Evolutionary conservation across 306 rosid genomes (phyloP), one percentile per base, ranked within the genome.

Genomic region (Pyrus betulifolia): DNA sequence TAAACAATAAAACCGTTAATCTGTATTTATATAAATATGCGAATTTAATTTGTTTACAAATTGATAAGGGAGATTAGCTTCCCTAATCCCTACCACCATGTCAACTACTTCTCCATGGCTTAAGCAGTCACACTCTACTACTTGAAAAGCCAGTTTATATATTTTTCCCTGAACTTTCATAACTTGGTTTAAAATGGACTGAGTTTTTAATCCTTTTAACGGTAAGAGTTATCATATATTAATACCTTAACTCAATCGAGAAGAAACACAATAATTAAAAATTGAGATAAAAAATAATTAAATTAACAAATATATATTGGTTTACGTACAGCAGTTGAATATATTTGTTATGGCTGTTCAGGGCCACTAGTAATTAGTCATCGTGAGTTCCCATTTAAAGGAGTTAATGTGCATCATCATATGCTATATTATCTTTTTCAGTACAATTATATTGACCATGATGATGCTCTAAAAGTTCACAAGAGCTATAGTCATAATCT

Each of bases 111-210:
- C 60, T 72, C 61, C 66, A 73, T 7, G 54, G 46, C 65, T 67
- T 10, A 67, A 25, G 46, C 64, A 72, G 74, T 54, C 77, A 79
- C 74, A 9, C 69, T 57, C 63, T 66, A 60, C 57, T 72, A 63
- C n/a, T n/a, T n/a, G 74, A 69, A 42, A 45, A 49, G 67, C 28
- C 60, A 69, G 6, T n/a, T 2, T 63, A 45, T 12, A 23, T 12
- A 62, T 6, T 13, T 23, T 2, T 62, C 17, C 40, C n/a, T 28
- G 30, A 27, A 14, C 30, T 62, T 62, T 15, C 40, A 62, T 28
- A 62, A 11, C 67, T 62, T 25, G 25, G 8, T 14, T 62, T 62
- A 14, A 6, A 27, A 55, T 57, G 11, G 67, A 55, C 46, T 77
- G 46, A 8, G 59, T 30, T 30, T 40, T 72, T 38, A 52, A 72